phyloP scores from a whole-genome alignment of 768 basidiomycete species.

The Panaeolus papilionaceus region DNA sequence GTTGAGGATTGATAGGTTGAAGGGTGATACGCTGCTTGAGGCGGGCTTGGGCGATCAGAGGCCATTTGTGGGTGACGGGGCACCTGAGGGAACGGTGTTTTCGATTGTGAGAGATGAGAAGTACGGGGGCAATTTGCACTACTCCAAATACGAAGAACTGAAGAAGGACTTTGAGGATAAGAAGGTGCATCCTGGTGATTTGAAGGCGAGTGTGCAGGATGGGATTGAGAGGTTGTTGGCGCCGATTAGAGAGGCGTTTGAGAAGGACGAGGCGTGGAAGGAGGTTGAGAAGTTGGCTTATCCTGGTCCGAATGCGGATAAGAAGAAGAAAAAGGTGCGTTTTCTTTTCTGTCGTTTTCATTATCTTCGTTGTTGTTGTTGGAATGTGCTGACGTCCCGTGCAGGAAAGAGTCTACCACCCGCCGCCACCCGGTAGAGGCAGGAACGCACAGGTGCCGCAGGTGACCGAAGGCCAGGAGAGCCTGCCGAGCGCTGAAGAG shows the following conservation, averaged over 20 bases:
- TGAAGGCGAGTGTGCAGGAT: conserved; percentile 80
- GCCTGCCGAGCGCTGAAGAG: neutral
- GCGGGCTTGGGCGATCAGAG: conserved; percentile 56
- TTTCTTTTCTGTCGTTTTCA: neutral
- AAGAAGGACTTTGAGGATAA: conserved; percentile 77
- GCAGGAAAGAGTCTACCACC: conserved; percentile 83
- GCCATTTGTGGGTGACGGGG: conserved; percentile 69
- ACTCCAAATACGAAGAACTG: conserved; percentile 66
- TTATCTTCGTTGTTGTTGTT: neutral
- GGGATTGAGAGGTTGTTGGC: conserved; percentile 77
- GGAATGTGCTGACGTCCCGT: neutral
- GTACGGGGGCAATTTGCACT: conserved; percentile 83
- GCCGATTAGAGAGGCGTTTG: conserved; percentile 82
- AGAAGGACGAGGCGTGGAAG: conserved; percentile 82
- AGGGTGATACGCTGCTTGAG: conserved; percentile 57
- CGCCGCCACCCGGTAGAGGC: conserved; percentile 83
- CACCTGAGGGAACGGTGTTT: conserved; percentile 85
- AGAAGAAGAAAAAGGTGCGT: conserved; percentile 66
- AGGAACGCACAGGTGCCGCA: conserved; percentile 48
- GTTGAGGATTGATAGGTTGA: conserved; percentile 65
- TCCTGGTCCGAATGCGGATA: conserved; percentile 71
- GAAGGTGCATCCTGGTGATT: conserved; percentile 86
- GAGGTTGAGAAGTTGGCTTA: conserved; percentile 80
- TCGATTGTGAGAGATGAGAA: conserved; percentile 80
- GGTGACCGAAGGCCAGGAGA: neutral